Evolutionary conservation across 257 asterid species (phyloP).

Genomic region (Nicotiana otophora): DNA sequence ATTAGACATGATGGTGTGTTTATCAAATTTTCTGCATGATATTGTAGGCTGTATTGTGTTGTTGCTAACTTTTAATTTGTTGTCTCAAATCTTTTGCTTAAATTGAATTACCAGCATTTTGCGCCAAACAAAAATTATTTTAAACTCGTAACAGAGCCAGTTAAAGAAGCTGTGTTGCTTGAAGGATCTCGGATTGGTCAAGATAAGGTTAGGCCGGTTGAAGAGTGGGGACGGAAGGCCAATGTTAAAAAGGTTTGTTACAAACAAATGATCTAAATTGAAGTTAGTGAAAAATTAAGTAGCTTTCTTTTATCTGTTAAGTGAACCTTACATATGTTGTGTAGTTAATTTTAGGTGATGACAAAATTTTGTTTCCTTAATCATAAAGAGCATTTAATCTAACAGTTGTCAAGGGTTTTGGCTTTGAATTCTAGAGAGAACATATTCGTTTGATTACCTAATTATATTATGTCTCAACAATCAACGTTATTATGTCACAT

Average conservation of each 20-base stretch:
- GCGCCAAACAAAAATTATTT: neutral
- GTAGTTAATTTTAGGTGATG: neutral
- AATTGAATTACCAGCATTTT: neutral
- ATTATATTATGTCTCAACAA: too few relatives aligned
- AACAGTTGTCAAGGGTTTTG: neutral
- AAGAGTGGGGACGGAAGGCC: neutral
- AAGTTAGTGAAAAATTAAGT: too few relatives aligned
- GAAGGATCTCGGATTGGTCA: neutral
- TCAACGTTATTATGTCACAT: neutral
- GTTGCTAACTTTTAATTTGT: neutral
- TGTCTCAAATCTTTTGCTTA: neutral
- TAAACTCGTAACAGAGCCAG: neutral
- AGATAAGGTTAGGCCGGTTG: neutral
- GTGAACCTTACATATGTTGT: neutral
- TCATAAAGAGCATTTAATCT: neutral
- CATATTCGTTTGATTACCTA: too few relatives aligned
- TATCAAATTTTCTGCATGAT: neutral
- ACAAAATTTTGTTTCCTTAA: neutral
- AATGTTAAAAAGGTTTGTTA: too few relatives aligned
- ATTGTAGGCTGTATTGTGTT: neutral
- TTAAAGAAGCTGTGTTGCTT: neutral
- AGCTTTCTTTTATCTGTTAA: neutral
- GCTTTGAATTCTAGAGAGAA: too few relatives aligned
- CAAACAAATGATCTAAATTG: too few relatives aligned
- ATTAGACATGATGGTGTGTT: conserved; percentile 8